phyloP scores from a whole-genome alignment of 345 rosid genomes.

The Eucalyptus marginata region DNA sequence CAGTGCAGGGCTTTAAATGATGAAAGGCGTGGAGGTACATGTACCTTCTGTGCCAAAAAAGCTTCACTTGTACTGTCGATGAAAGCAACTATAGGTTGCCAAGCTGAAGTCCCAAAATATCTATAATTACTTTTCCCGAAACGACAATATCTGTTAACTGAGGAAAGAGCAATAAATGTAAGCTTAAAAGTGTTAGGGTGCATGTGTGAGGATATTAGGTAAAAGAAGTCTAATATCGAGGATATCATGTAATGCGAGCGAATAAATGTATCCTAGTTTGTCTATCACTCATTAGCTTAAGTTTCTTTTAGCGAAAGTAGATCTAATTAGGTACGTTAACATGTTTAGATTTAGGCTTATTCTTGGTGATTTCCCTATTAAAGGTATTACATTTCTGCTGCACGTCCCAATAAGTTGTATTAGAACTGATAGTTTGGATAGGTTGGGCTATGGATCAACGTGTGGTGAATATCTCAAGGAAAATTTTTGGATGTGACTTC shows the following conservation, averaged over 20 bases:
- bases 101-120: background rate
- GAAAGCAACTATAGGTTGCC: background rate
- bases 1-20: background rate
- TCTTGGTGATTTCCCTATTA: background rate
- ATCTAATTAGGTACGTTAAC: rapidly evolving
- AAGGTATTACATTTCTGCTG: background rate
- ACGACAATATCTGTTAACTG: background rate
- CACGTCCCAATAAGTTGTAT: background rate
- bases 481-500: background rate
- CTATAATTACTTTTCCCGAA: background rate
- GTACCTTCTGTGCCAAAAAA: background rate
- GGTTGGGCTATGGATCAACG: background rate
- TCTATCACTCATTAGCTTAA: rapidly evolving
- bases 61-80: background rate
- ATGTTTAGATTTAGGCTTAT: background rate
- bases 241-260: background rate
- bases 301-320: background rate
- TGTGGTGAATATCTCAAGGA: background rate
- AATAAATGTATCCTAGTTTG: background rate
- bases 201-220: background rate
- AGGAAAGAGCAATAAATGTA: background rate
- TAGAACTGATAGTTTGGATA: background rate
- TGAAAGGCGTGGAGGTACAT: background rate
- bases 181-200: background rate
- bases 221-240: background rate